phyloP scores from a whole-genome alignment of 2,329 filamentous ascomycete species.

The Fusarium sp. region DNA sequence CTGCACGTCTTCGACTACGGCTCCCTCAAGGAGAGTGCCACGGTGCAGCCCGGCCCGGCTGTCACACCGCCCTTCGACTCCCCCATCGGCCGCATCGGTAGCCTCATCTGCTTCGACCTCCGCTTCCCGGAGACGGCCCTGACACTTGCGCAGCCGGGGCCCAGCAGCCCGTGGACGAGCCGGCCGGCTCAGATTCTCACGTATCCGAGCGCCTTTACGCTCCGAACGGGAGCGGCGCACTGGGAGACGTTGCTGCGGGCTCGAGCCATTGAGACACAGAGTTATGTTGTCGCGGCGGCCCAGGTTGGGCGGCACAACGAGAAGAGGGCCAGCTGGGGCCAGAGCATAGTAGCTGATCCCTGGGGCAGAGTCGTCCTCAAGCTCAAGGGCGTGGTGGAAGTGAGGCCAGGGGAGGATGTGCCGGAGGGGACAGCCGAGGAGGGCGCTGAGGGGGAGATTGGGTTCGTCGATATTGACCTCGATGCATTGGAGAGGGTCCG shows the following conservation, averaged over 20 bases:
- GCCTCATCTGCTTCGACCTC: constrained; percentile 92
- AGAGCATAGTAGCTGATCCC: constrained; percentile 87
- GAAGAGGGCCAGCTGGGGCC: constrained; percentile 86
- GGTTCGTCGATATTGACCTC: constrained; percentile 70
- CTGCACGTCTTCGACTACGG: constrained; percentile 88
- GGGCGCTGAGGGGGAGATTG: constrained; percentile 63
- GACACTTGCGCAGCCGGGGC: constrained; percentile 68
- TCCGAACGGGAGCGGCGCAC: constrained; percentile 87
- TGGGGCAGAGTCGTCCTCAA: constrained; percentile 85
- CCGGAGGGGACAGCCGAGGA: constrained; percentile 50
- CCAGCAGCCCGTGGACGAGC: constrained; percentile 50
- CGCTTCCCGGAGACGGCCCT: constrained; percentile 85
- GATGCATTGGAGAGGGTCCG: constrained; percentile 64
- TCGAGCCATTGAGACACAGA: constrained; percentile 90
- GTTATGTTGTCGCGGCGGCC: constrained; percentile 88
- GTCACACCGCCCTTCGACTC: constrained; percentile 82
- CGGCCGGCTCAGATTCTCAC: constrained; percentile 80
- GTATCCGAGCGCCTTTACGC: constrained; percentile 92
- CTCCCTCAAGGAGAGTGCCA: constrained; percentile 65
- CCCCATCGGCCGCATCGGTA: constrained; percentile 81
- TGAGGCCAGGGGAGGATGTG: constrained; percentile 54
- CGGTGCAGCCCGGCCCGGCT: constrained; percentile 76
- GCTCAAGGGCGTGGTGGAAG: constrained; percentile 69
- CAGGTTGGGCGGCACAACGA: constrained; percentile 82
- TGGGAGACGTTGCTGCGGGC: constrained; percentile 87